Base-by-base conservation (phyloP, 2,329 filamentous ascomycete species). In the Paecilomyces niveus region DNA sequence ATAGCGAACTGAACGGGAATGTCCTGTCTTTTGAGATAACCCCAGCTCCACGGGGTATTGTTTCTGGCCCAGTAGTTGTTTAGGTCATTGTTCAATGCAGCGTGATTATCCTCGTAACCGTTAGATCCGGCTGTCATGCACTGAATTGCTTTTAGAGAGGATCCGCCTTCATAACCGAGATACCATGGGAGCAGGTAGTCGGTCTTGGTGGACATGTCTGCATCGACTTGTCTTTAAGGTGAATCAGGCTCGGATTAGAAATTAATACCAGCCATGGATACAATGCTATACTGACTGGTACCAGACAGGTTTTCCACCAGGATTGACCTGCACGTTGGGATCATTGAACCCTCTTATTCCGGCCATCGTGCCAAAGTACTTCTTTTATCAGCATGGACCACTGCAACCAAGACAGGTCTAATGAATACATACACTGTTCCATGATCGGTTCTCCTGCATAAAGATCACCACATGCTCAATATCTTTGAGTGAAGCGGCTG, bases 401-500 rank as follows among this genome's bases (percentile, higher is more conserved):
- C 15, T 31, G 29, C 26, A 15, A 1, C 18, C n/a, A 26, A 51
- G 1, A 13, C 3, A 18, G 26, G 5, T 22, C 10, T 31, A 55
- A 21, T 22, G 21, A 21, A 45, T 11, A 45, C 68, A 51, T 69
- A 74, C 73, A 35, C 65, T 70, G 54, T 76, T 72, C 64, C 71
- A 76, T 32, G 73, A 70, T 50, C 77, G 67, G 57, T 79, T 79
- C 61, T 79, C 80, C 64, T 83, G 81, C 81, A 84, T 84, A 69
- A 83, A 83, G 10, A 83, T 76, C 10, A 83, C 76, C 29, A 83
- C 81, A 80, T 84, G 81, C 24, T 83, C 75, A 58, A 84, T 80
- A 58, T 83, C 81, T 26, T 73, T 74, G 33, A 82, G 69, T 11
- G 63, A 56, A 50, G 49, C 56, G 18, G 45, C 18, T 18, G 54